A percentile compares a stretch with the other conserved stretches of the same genome.
Conservation (phyloP, 441 rosid genomes). For the Mallotus repandus region DNA sequence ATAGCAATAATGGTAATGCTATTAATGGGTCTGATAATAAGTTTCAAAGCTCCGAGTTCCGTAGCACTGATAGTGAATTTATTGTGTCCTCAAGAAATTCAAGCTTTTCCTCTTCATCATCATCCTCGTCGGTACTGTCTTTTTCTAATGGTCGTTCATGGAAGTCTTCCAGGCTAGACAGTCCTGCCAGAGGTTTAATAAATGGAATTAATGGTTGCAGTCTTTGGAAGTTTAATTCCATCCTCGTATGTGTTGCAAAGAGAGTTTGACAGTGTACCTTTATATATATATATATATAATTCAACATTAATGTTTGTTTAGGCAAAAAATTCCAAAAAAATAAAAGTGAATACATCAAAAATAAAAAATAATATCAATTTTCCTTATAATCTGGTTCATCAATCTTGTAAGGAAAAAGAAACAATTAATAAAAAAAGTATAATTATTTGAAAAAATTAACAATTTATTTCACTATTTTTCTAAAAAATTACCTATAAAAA, state of each 20-base stretch:
- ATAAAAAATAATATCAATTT: too few species aligned
- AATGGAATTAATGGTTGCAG: conserved; percentile 31
- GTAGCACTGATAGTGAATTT: conserved; percentile 36
- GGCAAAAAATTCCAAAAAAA: too few species aligned
- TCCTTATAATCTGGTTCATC: too few species aligned
- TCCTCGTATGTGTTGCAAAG: conserved; percentile 29
- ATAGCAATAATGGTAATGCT: background rate
- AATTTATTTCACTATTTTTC: too few species aligned
- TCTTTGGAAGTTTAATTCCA: conserved; percentile 35
- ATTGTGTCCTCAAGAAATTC: conserved; percentile 31
- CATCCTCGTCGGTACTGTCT: conserved; percentile 5
- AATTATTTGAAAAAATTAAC: too few species aligned
- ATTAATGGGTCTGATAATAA: conserved; percentile 16
- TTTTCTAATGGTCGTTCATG: conserved; percentile 26
- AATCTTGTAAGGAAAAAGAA: too few species aligned
- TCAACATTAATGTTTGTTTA: too few species aligned
- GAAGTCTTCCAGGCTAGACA: conserved; percentile 25
- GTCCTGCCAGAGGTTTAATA: conserved; percentile 25
- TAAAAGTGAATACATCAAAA: too few species aligned
- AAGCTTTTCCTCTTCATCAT: conserved; percentile 36
- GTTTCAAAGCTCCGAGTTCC: conserved; percentile 32
- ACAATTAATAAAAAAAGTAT: too few species aligned
- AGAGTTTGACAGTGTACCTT: conserved; percentile 18
- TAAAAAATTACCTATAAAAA: too few species aligned
- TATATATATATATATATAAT: too few species aligned